Conservation (phyloP, 2,329 filamentous ascomycete genomes). For the Cryphonectria japonica region DNA sequence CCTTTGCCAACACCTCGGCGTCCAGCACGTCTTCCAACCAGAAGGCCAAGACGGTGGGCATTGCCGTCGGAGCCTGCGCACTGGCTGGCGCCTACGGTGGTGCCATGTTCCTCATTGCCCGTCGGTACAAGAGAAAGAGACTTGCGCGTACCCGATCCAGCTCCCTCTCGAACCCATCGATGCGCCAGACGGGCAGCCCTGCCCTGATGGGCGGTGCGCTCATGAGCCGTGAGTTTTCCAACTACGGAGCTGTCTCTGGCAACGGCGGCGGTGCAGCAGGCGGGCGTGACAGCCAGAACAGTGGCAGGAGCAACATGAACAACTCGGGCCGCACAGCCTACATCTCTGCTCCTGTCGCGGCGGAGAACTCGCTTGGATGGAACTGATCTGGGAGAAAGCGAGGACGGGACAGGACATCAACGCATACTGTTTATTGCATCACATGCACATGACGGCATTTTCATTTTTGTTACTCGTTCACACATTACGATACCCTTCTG, state of each 20-base stretch:
- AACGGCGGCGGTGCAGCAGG: slow-evolving; percentile 35
- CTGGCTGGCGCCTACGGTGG: slow-evolving; percentile 87
- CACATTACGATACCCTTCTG: slow-evolving; percentile 52
- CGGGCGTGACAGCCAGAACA: slow-evolving; percentile 65
- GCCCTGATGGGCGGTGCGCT: slow-evolving; percentile 73
- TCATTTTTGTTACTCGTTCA: slow-evolving; percentile 33
- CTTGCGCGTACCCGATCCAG: slow-evolving; percentile 75
- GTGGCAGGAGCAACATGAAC: slow-evolving; percentile 61
- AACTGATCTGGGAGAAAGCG: slow-evolving; percentile 60
- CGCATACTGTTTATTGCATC: slow-evolving; percentile 36
- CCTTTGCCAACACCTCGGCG: slow-evolving; percentile 38
- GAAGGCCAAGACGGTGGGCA: slow-evolving; percentile 66
- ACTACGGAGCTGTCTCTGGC: slow-evolving; percentile 51
- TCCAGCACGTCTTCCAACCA: slow-evolving; percentile 57
- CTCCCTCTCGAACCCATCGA: slow-evolving; percentile 66
- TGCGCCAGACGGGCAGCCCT: slow-evolving; percentile 60
- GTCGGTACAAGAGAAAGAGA: slow-evolving; percentile 86
- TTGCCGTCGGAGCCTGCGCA: slow-evolving; percentile 76
- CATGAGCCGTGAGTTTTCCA: slow-evolving; percentile 59
- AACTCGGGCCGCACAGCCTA: slow-evolving; percentile 62
- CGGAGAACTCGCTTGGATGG: slow-evolving; percentile 95
- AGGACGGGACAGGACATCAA: neutral
- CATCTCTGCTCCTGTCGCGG: slow-evolving; percentile 88
- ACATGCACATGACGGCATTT: slow-evolving; percentile 30
- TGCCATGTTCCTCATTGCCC: slow-evolving; percentile 91